A percentile compares a stretch with the other conserved stretches of the same genome.
Evolutionary conservation across 176 grass and related monocot species (phyloP).

Genomic region (Oryza glumipatula): DNA sequence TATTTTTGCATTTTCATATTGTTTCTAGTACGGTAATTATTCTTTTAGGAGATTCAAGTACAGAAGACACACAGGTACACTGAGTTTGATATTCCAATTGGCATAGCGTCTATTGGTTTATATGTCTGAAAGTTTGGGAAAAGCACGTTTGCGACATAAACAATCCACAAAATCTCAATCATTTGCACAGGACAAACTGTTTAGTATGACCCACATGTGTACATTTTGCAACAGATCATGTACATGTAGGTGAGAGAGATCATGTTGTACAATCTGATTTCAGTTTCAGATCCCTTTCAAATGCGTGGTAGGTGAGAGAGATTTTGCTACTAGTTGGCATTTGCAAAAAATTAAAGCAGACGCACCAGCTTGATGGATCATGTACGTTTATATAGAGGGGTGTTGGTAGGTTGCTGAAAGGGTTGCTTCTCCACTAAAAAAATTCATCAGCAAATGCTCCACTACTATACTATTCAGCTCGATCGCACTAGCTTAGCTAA

Average conservation of each 20-base stretch:
- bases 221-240: not conserved
- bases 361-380: conserved; percentile 19
- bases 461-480: conserved; percentile 13
- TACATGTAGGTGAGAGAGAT: not conserved
- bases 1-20: not conserved
- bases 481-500: not conserved
- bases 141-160: not conserved
- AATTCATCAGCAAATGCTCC: conserved; percentile 15
- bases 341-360: conserved; percentile 21
- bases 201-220: conserved; percentile 8
- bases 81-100: not conserved
- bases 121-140: not conserved
- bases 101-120: not conserved
- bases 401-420: conserved; percentile 49
- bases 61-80: not conserved
- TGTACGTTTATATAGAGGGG: not conserved
- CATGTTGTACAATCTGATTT: not conserved
- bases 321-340: conserved; percentile 29
- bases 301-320: conserved; percentile 38
- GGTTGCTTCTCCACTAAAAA: conserved; percentile 44
- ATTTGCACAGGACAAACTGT: not conserved
- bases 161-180: not conserved
- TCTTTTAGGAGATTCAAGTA: not conserved
- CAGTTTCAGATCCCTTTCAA: conserved; percentile 19
- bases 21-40: not conserved